Evolutionary conservation across 2,329 filamentous ascomycete genomes (phyloP).

Genomic region (Stachybotrys echinatus): DNA sequence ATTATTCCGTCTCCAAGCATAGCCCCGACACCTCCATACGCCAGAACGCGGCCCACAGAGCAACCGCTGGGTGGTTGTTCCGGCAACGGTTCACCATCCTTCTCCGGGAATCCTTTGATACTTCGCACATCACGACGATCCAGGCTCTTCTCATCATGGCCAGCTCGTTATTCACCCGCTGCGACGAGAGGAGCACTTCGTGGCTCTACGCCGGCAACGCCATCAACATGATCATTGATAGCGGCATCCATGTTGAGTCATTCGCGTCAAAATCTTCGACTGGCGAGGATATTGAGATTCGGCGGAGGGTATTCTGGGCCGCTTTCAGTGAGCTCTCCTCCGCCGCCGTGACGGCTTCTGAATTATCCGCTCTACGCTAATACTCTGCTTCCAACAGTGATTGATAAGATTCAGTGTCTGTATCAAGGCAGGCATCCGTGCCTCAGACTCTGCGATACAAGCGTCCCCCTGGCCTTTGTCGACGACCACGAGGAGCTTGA

Average conservation of each 20-base stretch:
- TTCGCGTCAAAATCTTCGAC: slow-evolving; percentile 24
- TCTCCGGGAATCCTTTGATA: slow-evolving; percentile 38
- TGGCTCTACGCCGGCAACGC: slow-evolving; percentile 56
- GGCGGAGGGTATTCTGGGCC: slow-evolving; percentile 39
- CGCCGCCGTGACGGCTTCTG: no score
- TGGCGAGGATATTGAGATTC: slow-evolving; percentile 40
- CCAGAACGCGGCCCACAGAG: slow-evolving; percentile 35
- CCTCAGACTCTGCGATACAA: slow-evolving; percentile 32
- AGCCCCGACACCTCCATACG: slow-evolving; percentile 39
- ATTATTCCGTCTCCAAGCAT: slow-evolving; percentile 37
- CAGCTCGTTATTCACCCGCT: slow-evolving; percentile 42
- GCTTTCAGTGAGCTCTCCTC: slow-evolving; percentile 28
- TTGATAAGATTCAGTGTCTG: slow-evolving; percentile 49
- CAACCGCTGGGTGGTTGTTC: slow-evolving; percentile 43
- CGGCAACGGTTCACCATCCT: slow-evolving; percentile 39
- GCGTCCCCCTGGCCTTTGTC: slow-evolving; percentile 40
- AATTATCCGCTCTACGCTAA: not conserved
- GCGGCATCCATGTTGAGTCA: slow-evolving; percentile 45
- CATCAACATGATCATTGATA: slow-evolving; percentile 49
- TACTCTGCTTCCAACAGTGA: slow-evolving; percentile 12
- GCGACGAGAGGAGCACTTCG: slow-evolving; percentile 44
- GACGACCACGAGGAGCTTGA: slow-evolving; percentile 50
- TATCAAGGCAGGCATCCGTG: slow-evolving; percentile 48
- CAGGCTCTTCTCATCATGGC: slow-evolving; percentile 48
- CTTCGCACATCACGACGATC: slow-evolving; percentile 47